Evolutionary conservation across 805 yeast genomes (phyloP).

Genomic region (Pichia exigua): DNA sequence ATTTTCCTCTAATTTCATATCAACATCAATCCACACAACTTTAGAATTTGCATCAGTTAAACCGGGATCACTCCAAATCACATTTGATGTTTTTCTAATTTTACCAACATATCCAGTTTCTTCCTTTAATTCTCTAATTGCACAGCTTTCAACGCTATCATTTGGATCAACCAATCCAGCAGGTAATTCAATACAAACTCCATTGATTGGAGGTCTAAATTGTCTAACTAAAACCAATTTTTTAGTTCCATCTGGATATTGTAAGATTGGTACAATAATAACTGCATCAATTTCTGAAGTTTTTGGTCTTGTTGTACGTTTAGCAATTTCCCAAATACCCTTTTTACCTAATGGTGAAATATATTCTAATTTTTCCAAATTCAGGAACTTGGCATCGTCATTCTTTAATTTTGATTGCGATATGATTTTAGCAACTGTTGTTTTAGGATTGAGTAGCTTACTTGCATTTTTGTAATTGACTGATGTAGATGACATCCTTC

Average conservation of each 20-base stretch:
- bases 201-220: conserved; percentile 86
- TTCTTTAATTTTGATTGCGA: conserved; percentile 26
- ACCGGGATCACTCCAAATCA: conserved; percentile 45
- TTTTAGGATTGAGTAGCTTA: conserved; percentile 15
- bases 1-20: conserved; percentile 58
- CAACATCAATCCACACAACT: conserved; percentile 72
- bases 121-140: conserved; percentile 79
- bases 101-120: conserved; percentile 89
- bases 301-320: conserved; percentile 62
- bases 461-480: conserved; percentile 2
- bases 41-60: conserved; percentile 84
- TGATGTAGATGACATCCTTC: conserved; percentile 5
- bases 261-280: conserved; percentile 69
- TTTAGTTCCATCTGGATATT: conserved; percentile 30
- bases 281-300: conserved; percentile 76
- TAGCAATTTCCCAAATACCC: conserved; percentile 89
- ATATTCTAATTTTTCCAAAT: conserved; percentile 58
- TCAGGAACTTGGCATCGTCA: conserved; percentile 57
- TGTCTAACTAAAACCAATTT: conserved; percentile 69
- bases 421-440: conserved; percentile 24
- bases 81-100: conserved; percentile 20
- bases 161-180: conserved; percentile 89
- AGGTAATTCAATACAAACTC: conserved; percentile 87
- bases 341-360: conserved; percentile 60
- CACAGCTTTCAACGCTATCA: conserved; percentile 72